Evolutionary conservation across 148 eudicot genomes (phyloP), one percentile per base, ranked within the genome.

Genomic region (Vaccinium darrowii): DNA sequence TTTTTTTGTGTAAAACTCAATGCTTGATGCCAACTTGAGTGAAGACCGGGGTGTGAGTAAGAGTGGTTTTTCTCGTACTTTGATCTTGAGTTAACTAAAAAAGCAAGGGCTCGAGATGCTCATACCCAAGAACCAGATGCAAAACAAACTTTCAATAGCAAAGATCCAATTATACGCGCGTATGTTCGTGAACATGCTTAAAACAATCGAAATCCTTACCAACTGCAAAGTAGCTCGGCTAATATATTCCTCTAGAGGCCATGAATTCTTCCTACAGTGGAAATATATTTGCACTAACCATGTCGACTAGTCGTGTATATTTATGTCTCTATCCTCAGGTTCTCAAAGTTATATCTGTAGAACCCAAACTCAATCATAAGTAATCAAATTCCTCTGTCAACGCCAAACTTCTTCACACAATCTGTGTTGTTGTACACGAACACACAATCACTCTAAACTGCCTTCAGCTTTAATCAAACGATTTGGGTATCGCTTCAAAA

Each of bases 171-270:
- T 8, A n/a, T 10, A 19, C 2, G 8, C 19, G 12, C 5, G 19
- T 4, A 15, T 18, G 54, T 39, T 18, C 6, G 21, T 36, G 49
- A 18, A 51, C 18, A 73, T 73, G 47, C 53, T 21, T 43, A 67
- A 52, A 84, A 36, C 81, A 27, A 5, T 15, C 47, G 36, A 75
- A 79, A 75, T 76, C 80, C 91, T 86, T 85, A 95, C 99, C 95
- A 95, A 82, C 79, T 94, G 95, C 89, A 95, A 87, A 62, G 98
- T 92, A 21, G 88, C 75, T 83, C 90, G 87, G 88, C 86, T 90
- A 53, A 97, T 89, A 87, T 95, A 97, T 84, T 97, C 99, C 80
- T 94, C 93, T 0, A 97, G 93, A 49, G 99, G 98, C 99, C 99
- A 97, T 49, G 99, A 94, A 89, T 85, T 92, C 91, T 89, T 97